Base-by-base conservation (phyloP, 495 filamentous ascomycete species). In the Hyaloscypha variabilis region DNA sequence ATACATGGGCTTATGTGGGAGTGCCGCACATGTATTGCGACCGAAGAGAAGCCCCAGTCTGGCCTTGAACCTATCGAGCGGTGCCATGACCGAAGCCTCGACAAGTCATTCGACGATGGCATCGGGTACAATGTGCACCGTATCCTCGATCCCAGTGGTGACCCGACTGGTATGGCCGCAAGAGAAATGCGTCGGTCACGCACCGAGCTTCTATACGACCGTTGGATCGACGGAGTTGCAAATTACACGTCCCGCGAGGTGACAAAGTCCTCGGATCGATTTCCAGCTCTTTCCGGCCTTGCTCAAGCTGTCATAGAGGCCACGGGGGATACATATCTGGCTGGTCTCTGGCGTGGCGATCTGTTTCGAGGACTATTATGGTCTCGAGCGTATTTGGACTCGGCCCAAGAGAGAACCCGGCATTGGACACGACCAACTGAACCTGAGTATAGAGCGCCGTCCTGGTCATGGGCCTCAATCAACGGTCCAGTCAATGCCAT, bases 381-480 rank as follows among this genome's bases (percentile, higher is more conserved):
- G 39, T 46, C 39, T 46, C 39, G 39, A 46, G 39, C 39, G 39
- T 46, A 46, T 46, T 46, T 46, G 39, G 39, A 46, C 39, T 46
- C 39, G 39, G 39, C 39, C 39, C 39, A 46, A 46, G 39, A 46
- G 39, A 46, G 39, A 46, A 46, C 39, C 39, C 39, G 39, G 19
- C 39, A 46, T 46, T 46, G 39, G 39, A 46, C 39, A 46, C 39
- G 39, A 46, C 39, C 39, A 46, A 46, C 19, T 46, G 39, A 46
- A 46, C 39, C 39, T 46, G 39, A 46, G 24, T 57, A 57, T 57
- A 21, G 8, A 28, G 54, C 54, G 23, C 54, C 54, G 23, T 57
- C 54, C 54, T 57, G 54, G 54, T 57, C 54, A 10, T 30, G 54
- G 54, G 54, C 54, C 3, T 26, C 10, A 11, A 57, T 57, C 54